Conservation (phyloP, 2,329 filamentous ascomycete species). For the Sphaerulina vaccinii region DNA sequence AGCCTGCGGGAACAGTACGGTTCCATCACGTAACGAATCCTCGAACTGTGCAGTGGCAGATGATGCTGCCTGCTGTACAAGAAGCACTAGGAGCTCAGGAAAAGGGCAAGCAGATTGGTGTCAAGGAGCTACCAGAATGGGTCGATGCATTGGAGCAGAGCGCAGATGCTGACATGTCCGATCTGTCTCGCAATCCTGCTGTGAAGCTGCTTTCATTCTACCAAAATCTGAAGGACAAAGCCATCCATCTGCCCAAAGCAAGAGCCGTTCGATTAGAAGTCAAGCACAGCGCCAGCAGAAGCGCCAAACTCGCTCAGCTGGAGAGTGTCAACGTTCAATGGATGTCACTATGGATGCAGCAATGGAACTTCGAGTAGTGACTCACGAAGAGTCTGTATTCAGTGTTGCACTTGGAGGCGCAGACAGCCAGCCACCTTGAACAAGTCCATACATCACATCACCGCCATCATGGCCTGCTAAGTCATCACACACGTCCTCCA, state of each 20-base stretch:
- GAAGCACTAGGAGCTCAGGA: neutral
- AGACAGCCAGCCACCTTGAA: neutral
- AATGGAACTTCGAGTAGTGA: conserved; percentile 15
- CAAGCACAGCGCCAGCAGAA: conserved; percentile 24
- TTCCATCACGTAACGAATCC: conserved; percentile 7
- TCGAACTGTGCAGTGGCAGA: neutral
- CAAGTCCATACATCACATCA: neutral
- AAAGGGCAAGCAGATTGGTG: neutral
- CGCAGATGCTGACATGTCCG: neutral
- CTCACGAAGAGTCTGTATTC: neutral
- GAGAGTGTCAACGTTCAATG: conserved; percentile 14
- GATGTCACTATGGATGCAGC: conserved; percentile 23
- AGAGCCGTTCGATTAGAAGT: conserved; percentile 12
- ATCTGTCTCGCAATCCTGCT: conserved; percentile 19
- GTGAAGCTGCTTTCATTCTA: conserved; percentile 30
- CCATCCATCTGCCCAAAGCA: conserved; percentile 17
- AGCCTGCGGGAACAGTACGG: neutral
- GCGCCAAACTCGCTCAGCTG: conserved; percentile 28
- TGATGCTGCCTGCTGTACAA: neutral
- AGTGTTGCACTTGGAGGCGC: neutral
- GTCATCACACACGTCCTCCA: conserved; percentile 1
- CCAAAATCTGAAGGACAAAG: conserved; percentile 15
- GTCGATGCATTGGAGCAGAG: conserved; percentile 1
- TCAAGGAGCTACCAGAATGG: conserved; percentile 5
- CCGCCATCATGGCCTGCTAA: conserved; percentile 1